A percentile compares a stretch with the other conserved stretches of the same genome.
Conservation (phyloP, 1,284 basidiomycete genomes). For the Malassezia psittaci region DNA sequence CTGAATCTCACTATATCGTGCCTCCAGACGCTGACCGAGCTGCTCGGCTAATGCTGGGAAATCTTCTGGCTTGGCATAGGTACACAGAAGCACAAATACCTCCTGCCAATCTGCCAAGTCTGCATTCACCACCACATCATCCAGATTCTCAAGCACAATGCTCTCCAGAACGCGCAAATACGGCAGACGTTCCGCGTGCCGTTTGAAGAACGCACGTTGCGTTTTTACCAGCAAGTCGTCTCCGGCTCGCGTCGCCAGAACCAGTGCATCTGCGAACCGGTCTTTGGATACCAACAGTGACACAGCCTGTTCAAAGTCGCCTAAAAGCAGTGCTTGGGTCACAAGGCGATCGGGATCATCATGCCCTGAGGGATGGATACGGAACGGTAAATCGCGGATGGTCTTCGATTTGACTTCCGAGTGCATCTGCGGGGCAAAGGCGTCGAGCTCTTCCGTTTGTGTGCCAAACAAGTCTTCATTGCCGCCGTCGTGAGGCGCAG, state of each 20-base stretch:
- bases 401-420: slow-evolving; percentile 1
- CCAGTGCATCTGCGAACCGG: slow-evolving; percentile 83
- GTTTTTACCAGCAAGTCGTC: slow-evolving; percentile 77
- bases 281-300: slow-evolving; percentile 79
- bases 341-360: slow-evolving; percentile 77
- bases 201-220: slow-evolving; percentile 86
- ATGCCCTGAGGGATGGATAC: slow-evolving; percentile 79
- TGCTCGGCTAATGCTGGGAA: slow-evolving; percentile 80
- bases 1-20: slow-evolving; percentile 56
- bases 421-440: not conserved
- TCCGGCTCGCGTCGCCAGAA: slow-evolving; percentile 83
- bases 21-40: slow-evolving; percentile 80
- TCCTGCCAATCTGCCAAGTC: slow-evolving; percentile 92
- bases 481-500: slow-evolving; percentile 57
- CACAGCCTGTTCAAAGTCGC: slow-evolving; percentile 87
- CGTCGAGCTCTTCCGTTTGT: not conserved
- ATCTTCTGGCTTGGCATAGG: slow-evolving; percentile 75
- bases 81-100: slow-evolving; percentile 92
- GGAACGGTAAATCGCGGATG: slow-evolving; percentile 56
- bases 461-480: slow-evolving; percentile 44
- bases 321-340: slow-evolving; percentile 83
- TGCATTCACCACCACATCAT: slow-evolving; percentile 88
- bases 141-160: slow-evolving; percentile 82
- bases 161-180: slow-evolving; percentile 92
- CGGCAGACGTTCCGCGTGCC: slow-evolving; percentile 63